Evolutionary conservation across 495 filamentous ascomycete species (phyloP), one percentile per base, ranked within the genome.

Genomic region (Podospora pseudoanserina): DNA sequence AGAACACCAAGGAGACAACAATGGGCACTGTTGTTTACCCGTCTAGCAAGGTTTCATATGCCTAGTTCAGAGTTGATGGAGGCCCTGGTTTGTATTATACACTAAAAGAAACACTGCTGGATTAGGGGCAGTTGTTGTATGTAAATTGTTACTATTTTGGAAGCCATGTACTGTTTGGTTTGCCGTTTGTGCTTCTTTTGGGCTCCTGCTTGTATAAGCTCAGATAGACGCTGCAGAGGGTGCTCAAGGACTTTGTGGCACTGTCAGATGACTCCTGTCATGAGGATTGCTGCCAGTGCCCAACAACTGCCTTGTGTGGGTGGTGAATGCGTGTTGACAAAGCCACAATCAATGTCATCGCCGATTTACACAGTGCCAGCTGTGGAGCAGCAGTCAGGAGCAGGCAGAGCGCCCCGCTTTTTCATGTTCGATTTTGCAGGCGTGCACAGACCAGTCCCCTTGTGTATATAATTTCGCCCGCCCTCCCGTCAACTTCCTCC

Each of bases 371-470:
- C 16, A 59, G 16, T 66, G 54, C 54, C 30, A 16, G 15, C 20
- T 26, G n/a, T 58, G 49, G 18, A 49, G 34, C 64, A 59, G n/a
- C 61, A 28, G 30, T 32, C 4, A 32, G 30, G 28, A 49, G 34
- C 64, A 59, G n/a, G 32, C 61, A 28, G 30, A 5, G 0, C 15
- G 44, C 54, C 19, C 65, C 26, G 60, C 60, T 32, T 19, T 19
- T 61, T 23, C 23, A 18, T 60, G 26, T 56, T 56, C 60, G 23
- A 60, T 57, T 73, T 69, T 70, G 72, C 69, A 71, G 53, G 13
- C 26, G 70, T 65, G 74, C 74, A 73, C 71, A 67, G 71, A 68
- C 73, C 73, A 71, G 23, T 32, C 30, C 28, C 2, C 11, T 26
- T 19, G 39, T 5, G 30, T 75, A 76, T 73, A 65, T 68, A 72